These are phyloP conservation scores for Microglena sp. DNA, from an alignment of 139 green algal genomes.

Conservation along the genomic window DNA sequence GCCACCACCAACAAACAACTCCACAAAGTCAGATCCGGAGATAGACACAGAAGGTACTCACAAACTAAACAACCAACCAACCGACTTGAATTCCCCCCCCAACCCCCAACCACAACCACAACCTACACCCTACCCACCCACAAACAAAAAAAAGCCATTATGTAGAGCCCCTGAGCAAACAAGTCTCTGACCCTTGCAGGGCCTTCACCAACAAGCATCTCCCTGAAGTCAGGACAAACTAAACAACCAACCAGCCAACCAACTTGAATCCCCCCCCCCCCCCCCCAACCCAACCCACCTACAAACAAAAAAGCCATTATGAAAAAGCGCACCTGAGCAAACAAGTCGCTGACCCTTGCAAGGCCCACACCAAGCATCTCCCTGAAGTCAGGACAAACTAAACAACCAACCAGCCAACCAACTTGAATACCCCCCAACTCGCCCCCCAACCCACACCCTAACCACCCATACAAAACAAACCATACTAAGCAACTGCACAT, in stretches of 20 bases:
- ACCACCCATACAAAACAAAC: no score
- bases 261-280: not conserved
- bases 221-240: not conserved
- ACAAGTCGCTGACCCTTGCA: slow-evolving; percentile 90
- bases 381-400: slow-evolving; percentile 68
- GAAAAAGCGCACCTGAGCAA: slow-evolving; percentile 57
- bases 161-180: slow-evolving; percentile 66
- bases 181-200: slow-evolving; percentile 90
- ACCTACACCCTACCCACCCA: no score
- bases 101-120: not conserved
- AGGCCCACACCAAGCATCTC: slow-evolving; percentile 88
- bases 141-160: no score
- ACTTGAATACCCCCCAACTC: no score
- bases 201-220: slow-evolving; percentile 83
- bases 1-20: not conserved
- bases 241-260: not conserved
- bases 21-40: no score
- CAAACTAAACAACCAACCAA: no score
- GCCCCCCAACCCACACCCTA: no score
- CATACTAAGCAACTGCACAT: no score
- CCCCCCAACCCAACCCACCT: not conserved
- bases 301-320: no score
- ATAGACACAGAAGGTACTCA: no score
- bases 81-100: not conserved
- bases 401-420: no score